A percentile compares a stretch with the other conserved stretches of the same genome.
Conservation (phyloP, 2,329 filamentous ascomycete species). For the Fusarium palustre region DNA sequence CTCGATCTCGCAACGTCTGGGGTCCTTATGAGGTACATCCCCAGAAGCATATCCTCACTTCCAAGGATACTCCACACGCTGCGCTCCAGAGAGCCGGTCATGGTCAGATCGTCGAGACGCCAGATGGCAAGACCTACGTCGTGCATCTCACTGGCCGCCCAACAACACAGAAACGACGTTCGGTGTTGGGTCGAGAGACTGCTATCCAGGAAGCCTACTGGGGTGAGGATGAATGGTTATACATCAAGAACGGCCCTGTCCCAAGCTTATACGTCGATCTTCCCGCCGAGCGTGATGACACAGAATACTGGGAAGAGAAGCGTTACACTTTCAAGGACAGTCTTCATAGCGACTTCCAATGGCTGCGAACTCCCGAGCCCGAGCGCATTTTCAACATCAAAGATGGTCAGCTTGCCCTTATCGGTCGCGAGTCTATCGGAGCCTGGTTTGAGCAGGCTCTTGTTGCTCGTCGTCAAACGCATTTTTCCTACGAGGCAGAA, state of each 20-base stretch:
- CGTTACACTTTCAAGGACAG: constrained; percentile 60
- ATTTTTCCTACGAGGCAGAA: constrained; percentile 72
- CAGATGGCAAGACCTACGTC: constrained; percentile 64
- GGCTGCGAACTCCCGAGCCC: constrained; percentile 67
- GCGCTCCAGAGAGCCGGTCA: constrained; percentile 66
- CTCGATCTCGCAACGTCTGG: constrained; percentile 64
- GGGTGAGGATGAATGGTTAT: constrained; percentile 71
- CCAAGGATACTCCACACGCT: constrained; percentile 61
- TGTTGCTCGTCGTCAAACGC: constrained; percentile 66
- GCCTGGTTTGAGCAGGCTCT: constrained; percentile 71
- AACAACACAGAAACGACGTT: constrained; percentile 62
- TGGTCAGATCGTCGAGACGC: constrained; percentile 65
- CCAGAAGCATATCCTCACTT: constrained; percentile 66
- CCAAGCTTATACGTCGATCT: constrained; percentile 66
- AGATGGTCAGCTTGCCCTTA: constrained; percentile 58
- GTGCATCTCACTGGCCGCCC: constrained; percentile 66
- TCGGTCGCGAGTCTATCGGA: constrained; percentile 64
- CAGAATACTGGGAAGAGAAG: constrained; percentile 62
- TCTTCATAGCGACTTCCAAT: constrained; percentile 67
- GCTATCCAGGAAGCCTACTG: constrained; percentile 70
- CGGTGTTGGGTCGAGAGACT: constrained; percentile 67
- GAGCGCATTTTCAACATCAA: constrained; percentile 62
- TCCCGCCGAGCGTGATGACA: constrained; percentile 61
- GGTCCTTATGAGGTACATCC: constrained; percentile 73
- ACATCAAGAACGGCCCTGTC: constrained; percentile 68